phyloP scores from a whole-genome alignment of 768 basidiomycete genomes.

The Epithele typhae region DNA sequence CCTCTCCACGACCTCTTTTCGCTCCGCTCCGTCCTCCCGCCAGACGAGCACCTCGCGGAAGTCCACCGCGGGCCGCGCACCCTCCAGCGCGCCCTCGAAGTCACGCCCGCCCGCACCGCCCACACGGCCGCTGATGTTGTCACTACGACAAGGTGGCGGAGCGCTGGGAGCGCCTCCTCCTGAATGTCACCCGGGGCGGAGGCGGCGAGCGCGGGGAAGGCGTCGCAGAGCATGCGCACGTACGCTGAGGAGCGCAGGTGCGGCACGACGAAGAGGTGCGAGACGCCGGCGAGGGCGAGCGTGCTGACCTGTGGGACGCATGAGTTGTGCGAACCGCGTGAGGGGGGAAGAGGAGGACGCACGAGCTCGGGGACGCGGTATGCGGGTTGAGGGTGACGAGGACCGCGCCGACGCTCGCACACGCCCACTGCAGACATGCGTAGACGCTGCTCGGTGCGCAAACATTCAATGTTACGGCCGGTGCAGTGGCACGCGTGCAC shows the following conservation, averaged over 20 bases:
- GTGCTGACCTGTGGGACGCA: conserved; percentile 44
- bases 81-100: conserved; percentile 35
- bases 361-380: conserved; percentile 72
- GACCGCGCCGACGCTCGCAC: conserved; percentile 79
- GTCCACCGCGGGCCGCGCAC: conserved; percentile 52
- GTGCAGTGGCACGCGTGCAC: not conserved
- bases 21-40: conserved; percentile 49
- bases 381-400: conserved; percentile 78
- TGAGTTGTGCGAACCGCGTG: not conserved
- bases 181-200: conserved; percentile 52
- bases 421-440: conserved; percentile 81
- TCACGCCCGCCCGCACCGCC: conserved; percentile 25
- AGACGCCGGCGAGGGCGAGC: conserved; percentile 59
- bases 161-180: conserved; percentile 51
- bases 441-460: conserved; percentile 49
- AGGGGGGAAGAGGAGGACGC: conserved; percentile 20
- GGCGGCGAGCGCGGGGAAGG: conserved; percentile 50
- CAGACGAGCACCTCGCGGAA: conserved; percentile 73
- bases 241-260: conserved; percentile 63
- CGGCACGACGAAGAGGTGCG: conserved; percentile 71
- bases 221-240: conserved; percentile 51
- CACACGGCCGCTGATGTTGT: conserved; percentile 41
- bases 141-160: conserved; percentile 65
- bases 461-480: not conserved
- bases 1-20: conserved; percentile 38